A percentile compares a stretch with the other conserved stretches of the same genome.
These are phyloP conservation scores for Beauveria sp. DNA, from an alignment of 2,329 filamentous ascomycete genomes.

Conservation along the genomic window DNA sequence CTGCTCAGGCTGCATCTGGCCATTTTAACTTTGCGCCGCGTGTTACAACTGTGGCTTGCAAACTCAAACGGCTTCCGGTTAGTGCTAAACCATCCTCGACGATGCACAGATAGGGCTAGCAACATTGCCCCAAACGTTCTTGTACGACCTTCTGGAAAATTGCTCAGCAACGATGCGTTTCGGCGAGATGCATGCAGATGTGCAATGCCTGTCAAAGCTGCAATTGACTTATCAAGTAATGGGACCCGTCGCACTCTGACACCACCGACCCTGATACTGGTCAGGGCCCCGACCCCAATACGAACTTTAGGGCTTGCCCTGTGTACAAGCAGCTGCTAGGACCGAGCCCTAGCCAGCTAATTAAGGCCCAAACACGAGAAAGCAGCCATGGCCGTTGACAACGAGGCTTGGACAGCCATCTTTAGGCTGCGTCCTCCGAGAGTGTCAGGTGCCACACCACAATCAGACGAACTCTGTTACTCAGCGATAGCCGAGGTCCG, in stretches of 20 bases:
- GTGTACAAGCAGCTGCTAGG: not conserved
- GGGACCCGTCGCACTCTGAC: not conserved
- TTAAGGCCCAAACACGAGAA: not conserved
- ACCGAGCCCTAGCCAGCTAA: not conserved
- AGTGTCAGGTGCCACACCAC: not conserved
- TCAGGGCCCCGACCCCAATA: not conserved
- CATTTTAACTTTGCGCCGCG: not conserved
- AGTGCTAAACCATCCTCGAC: not conserved
- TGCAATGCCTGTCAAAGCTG: not conserved
- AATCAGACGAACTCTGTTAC: not conserved
- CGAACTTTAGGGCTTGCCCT: conserved; percentile 1
- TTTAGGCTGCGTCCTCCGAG: not conserved
- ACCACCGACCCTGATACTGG: not conserved
- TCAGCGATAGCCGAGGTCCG: not conserved
- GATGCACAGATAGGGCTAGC: not conserved
- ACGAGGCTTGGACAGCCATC: not conserved
- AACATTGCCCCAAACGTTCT: not conserved
- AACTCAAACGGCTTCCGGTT: not conserved
- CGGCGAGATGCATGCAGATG: not conserved
- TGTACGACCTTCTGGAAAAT: not conserved
- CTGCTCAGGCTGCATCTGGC: not conserved
- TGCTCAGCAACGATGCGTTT: not conserved
- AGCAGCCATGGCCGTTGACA: not conserved
- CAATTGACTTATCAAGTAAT: not conserved
- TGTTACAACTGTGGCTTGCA: conserved; percentile 2